phyloP scores from a whole-genome alignment of 1,284 basidiomycete species.

The Trichosporon faecale region DNA sequence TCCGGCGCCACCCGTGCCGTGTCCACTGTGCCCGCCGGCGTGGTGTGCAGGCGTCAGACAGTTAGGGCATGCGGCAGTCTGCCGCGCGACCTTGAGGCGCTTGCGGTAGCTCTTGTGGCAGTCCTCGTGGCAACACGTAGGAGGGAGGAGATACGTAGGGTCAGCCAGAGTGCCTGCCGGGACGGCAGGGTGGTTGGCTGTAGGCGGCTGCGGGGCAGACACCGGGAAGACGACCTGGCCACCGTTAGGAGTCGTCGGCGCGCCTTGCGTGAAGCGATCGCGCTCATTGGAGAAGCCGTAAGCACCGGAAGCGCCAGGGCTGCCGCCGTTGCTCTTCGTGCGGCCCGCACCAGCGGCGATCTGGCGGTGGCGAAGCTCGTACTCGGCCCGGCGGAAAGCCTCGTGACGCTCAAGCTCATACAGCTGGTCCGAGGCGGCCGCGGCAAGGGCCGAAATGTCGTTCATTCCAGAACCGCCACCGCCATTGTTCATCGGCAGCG shows the following conservation, averaged over 20 bases:
- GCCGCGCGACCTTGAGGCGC: conserved; percentile 53
- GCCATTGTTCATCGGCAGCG: conserved; percentile 33
- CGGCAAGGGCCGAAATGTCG: conserved; percentile 65
- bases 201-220: conserved; percentile 50
- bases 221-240: conserved; percentile 51
- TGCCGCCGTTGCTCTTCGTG: conserved; percentile 60
- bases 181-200: conserved; percentile 47
- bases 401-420: conserved; percentile 81
- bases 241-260: conserved; percentile 35
- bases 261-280: conserved; percentile 41
- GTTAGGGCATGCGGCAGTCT: conserved; percentile 51
- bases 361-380: conserved; percentile 67
- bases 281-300: conserved; percentile 46
- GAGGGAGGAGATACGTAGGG: conserved; percentile 53
- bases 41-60: conserved; percentile 41
- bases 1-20: conserved; percentile 30
- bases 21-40: conserved; percentile 23
- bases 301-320: conserved; percentile 55
- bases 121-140: conserved; percentile 55
- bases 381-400: conserved; percentile 75
- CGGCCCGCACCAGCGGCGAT: conserved; percentile 49
- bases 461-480: conserved; percentile 49
- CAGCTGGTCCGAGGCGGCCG: conserved; percentile 78
- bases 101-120: conserved; percentile 56
- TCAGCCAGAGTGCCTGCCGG: conserved; percentile 52